phyloP scores from a whole-genome alignment of 2,329 filamentous ascomycete species.

The Paraphaeosphaeria minitans region DNA sequence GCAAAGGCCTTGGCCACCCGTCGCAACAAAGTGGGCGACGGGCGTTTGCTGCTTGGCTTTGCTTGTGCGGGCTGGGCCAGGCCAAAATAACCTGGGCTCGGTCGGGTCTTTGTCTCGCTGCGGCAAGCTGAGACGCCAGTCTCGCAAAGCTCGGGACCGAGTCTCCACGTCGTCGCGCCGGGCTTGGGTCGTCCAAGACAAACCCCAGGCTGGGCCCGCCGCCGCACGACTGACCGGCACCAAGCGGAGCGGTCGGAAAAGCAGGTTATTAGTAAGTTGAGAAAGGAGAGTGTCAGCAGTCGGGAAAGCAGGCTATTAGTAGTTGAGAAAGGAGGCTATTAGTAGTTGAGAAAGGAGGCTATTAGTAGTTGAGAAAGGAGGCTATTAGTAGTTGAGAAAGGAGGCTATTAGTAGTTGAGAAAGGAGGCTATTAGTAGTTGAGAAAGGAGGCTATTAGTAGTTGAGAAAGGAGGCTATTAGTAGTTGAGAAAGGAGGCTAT shows the following conservation, averaged over 20 bases:
- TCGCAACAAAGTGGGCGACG: constrained; percentile 35
- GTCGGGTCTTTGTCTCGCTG: constrained; percentile 41
- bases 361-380: too few species aligned
- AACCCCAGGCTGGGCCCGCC: constrained; percentile 19
- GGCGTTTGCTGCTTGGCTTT: constrained; percentile 39
- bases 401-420: too few species aligned
- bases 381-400: too few species aligned
- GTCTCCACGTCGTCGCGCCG: constrained; percentile 14
- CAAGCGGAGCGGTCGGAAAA: not conserved
- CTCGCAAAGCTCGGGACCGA: not conserved
- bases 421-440: too few species aligned
- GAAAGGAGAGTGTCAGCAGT: too few species aligned
- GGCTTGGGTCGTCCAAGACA: constrained; percentile 21
- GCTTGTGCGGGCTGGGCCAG: constrained; percentile 40
- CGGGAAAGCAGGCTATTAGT: too few species aligned
- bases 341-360: too few species aligned
- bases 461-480: too few species aligned
- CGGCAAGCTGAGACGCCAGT: constrained; percentile 38
- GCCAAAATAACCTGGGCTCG: constrained; percentile 34
- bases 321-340: too few species aligned
- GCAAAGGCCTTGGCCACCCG: constrained; percentile 33
- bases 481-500: too few species aligned
- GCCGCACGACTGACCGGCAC: constrained; percentile 1
- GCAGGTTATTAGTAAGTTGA: too few species aligned
- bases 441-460: too few species aligned